Base-by-base conservation (phyloP, 108 stramenopile genomes). In the Cyclotella atomus region DNA sequence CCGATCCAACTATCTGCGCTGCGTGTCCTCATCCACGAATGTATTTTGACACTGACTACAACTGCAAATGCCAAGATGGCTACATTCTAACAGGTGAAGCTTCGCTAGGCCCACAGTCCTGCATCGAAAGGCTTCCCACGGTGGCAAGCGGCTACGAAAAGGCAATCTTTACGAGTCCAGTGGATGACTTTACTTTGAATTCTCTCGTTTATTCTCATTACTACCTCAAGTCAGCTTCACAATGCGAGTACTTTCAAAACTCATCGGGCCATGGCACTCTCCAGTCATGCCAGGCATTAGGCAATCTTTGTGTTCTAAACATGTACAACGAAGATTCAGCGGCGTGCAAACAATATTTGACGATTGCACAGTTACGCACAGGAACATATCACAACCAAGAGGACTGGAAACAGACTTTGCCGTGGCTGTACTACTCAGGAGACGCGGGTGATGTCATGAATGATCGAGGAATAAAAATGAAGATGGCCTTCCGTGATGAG, bases 241-340 rank as follows among this genome's bases (percentile, higher is more conserved):
- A 60, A 4, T 93, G 92, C 41, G 74, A 83, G 43, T 87, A 68
- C 38, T 85, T 84, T 50, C 23, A 70, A 59, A 59, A 71, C 10
- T 19, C 70, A 12, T 55, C 73, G 0, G 49, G n/a, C n/a, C n/a
- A 56, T 0, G 16, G 20, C 17, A 38, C 62, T n/a, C 69, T 67
- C 23, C 61, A 43, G 32, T 68, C 84, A 16, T 89, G 88, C 53
- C 89, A 92, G 64, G 55, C 79, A 5, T 66, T 93, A 46, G 84
- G 76, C 10, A 93, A 93, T 68, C 71, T 93, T 24, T 93, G 92
- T 49, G 89, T 88, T 2, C 43, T 93, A 56, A 83, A 83, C 45
- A 73, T 83, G 63, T 91, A 89, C 79, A 77, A 89, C 49, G 41
- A 70, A 20, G 75, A 68, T 17, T 32, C 86, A 2, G 44, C 49